These are phyloP conservation scores for Phytophthora syringae DNA, from an alignment of 352 stramenopile species.

Conservation along the genomic window DNA sequence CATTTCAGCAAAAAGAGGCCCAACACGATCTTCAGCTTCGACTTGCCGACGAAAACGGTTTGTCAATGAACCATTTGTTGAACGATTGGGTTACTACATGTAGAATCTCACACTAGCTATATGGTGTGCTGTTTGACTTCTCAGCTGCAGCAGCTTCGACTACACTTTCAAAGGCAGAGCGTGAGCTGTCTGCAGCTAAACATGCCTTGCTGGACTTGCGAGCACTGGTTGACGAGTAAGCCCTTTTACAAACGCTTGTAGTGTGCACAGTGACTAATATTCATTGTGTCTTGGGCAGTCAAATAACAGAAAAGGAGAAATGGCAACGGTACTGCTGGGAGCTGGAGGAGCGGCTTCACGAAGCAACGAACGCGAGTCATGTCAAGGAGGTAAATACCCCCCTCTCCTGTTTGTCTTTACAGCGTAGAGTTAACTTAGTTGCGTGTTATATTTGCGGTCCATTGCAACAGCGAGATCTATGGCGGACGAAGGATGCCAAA, in stretches of 20 bases:
- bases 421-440: neutral
- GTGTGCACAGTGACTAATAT: neutral
- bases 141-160: conserved; percentile 30
- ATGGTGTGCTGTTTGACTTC: neutral
- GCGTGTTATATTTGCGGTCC: too few relatives aligned
- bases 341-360: conserved; percentile 67
- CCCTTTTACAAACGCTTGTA: neutral
- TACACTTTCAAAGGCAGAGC: conserved; percentile 32
- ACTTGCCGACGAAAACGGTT: conserved; percentile 44
- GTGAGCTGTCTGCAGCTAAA: conserved; percentile 42
- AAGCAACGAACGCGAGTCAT: conserved; percentile 58
- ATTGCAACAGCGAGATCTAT: conserved; percentile 55
- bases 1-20: conserved; percentile 40
- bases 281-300: conserved; percentile 34
- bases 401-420: too few relatives aligned
- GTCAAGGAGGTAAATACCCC: conserved; percentile 52
- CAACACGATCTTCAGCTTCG: conserved; percentile 38
- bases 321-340: conserved; percentile 85
- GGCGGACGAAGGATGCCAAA: conserved; percentile 67
- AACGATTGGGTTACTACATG: too few relatives aligned
- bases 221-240: conserved; percentile 71
- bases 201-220: conserved; percentile 55
- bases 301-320: conserved; percentile 77
- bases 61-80: neutral
- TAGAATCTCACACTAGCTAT: neutral